Evolutionary conservation across 495 filamentous ascomycete genomes (phyloP).

Genomic region (Neurospora sp.): DNA sequence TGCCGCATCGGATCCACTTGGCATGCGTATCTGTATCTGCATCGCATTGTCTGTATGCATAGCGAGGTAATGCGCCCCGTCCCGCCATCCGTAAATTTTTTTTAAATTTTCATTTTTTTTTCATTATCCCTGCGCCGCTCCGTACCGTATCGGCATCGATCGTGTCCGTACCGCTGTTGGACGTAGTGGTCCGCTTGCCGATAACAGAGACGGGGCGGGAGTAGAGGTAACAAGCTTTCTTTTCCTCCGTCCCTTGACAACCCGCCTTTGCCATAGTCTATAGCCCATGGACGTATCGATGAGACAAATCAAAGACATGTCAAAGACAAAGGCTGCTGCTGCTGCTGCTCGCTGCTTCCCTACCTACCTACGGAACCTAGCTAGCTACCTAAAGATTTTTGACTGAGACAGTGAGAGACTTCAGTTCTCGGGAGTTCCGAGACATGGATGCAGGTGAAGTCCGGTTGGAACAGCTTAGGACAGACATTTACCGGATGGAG

Average conservation of each 20-base stretch:
- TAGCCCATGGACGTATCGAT: not conserved
- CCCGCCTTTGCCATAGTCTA: not conserved
- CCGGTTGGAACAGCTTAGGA: too few species aligned
- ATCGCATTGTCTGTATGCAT: not conserved
- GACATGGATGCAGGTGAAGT: not conserved
- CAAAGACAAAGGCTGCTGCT: not conserved
- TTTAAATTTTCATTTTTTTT: too few species aligned
- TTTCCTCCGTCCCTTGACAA: not conserved
- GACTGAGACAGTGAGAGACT: not conserved
- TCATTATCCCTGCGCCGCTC: not conserved
- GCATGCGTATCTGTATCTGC: not conserved
- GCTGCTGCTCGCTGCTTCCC: not conserved
- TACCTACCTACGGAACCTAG: not conserved
- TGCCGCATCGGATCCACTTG: not conserved
- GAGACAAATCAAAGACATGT: not conserved
- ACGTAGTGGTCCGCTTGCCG: not conserved
- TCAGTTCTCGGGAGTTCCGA: not conserved
- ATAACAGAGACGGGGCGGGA: not conserved
- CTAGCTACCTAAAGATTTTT: not conserved
- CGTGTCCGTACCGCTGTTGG: not conserved
- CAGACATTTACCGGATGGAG: too few species aligned
- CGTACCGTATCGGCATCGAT: not conserved
- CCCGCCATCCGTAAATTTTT: too few species aligned
- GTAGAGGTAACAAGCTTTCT: not conserved
- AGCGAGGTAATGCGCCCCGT: not conserved